Conservation (phyloP, 768 basidiomycete species). For the Pleurotus djamor region DNA sequence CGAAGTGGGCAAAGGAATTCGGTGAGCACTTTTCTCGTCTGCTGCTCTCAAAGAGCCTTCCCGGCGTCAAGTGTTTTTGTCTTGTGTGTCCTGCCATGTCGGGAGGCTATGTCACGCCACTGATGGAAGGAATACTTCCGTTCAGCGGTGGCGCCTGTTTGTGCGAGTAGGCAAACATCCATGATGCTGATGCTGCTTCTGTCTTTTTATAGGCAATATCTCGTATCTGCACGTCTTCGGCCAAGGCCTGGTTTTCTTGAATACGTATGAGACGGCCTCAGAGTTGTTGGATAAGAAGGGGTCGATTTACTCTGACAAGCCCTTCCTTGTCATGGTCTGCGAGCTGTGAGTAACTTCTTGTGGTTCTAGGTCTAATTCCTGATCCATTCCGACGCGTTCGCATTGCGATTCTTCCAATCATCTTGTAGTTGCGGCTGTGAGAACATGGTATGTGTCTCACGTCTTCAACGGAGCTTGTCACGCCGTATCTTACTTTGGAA, state of each 20-base stretch:
- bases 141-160: background rate
- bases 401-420: constrained; percentile 13
- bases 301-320: constrained; percentile 74
- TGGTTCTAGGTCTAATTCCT: constrained; percentile 2
- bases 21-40: constrained; percentile 36
- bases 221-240: constrained; percentile 66
- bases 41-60: background rate
- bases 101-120: background rate
- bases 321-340: constrained; percentile 63
- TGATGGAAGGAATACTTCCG: background rate
- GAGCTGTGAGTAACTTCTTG: constrained; percentile 52
- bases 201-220: constrained; percentile 49
- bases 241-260: constrained; percentile 67
- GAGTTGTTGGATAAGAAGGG: constrained; percentile 74
- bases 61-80: background rate
- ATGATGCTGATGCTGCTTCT: constrained; percentile 4
- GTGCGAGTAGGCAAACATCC: constrained; percentile 1
- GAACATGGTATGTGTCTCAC: constrained; percentile 33
- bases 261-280: constrained; percentile 51
- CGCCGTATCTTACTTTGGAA: background rate
- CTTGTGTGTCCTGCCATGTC: background rate
- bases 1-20: constrained; percentile 59
- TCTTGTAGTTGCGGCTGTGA: constrained; percentile 38
- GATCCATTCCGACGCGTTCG: background rate
- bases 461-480: background rate